Evolutionary conservation across 805 yeast genomes (phyloP).

Genomic region (Sugiyamaella floridensis): DNA sequence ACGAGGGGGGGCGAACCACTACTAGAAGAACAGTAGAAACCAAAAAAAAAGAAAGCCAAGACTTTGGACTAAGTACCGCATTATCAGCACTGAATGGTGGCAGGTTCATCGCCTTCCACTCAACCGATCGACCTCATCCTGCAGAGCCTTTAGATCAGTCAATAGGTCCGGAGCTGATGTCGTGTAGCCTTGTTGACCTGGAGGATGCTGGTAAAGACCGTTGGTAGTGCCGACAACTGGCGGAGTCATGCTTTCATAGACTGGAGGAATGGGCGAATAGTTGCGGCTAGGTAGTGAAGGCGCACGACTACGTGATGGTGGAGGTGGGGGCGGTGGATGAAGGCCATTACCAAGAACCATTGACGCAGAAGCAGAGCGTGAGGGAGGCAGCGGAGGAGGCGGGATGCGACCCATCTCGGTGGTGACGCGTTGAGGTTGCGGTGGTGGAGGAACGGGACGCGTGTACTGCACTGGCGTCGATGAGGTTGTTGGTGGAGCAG

Average conservation of each 20-base stretch:
- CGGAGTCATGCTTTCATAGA: neutral
- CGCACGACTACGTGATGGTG: constrained; percentile 23
- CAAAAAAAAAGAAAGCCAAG: neutral
- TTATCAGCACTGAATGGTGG: no score
- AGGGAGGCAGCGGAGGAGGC: constrained; percentile 9
- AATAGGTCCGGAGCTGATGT: constrained; percentile 41
- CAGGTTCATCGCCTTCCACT: constrained; percentile 4
- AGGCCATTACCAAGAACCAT: neutral
- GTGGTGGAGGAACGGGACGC: constrained; percentile 7
- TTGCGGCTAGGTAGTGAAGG: constrained; percentile 31
- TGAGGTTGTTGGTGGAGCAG: constrained; percentile 1
- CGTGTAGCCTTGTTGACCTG: constrained; percentile 5
- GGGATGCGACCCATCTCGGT: neutral
- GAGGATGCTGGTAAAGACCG: neutral
- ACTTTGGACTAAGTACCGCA: neutral
- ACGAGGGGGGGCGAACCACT: no score
- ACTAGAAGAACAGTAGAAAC: neutral
- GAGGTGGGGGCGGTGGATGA: constrained; percentile 17
- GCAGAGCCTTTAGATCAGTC: constrained; percentile 59
- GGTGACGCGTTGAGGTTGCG: neutral
- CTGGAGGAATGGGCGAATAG: neutral
- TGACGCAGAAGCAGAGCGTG: neutral
- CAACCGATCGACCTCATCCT: constrained; percentile 61
- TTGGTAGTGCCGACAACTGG: neutral
- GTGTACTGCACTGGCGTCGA: neutral